These are phyloP conservation scores for Tuber indicum DNA, from an alignment of 495 filamentous ascomycete species.

Conservation along the genomic window DNA sequence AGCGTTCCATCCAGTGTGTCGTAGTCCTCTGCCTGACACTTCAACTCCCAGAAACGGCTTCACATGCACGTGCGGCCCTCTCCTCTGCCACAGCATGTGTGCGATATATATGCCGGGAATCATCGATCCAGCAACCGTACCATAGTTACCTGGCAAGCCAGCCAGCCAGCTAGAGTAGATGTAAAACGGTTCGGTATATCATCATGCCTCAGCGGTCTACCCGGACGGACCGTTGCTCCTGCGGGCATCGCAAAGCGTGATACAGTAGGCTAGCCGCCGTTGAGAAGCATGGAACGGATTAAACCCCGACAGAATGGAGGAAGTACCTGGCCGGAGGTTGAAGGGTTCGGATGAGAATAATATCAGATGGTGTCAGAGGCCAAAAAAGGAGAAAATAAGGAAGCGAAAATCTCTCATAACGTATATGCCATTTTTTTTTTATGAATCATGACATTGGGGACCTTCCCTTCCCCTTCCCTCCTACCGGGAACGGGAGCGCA, in stretches of 20 bases:
- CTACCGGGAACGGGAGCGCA: not conserved
- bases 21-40: not conserved
- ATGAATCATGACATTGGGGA: not conserved
- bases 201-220: not conserved
- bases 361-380: not conserved
- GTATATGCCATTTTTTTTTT: not conserved
- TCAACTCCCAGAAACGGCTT: not conserved
- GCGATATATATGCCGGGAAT: conserved; percentile 1
- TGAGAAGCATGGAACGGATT: not conserved
- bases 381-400: not conserved
- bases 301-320: not conserved
- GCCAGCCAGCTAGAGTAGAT: not conserved
- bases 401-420: not conserved
- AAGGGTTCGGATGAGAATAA: not conserved
- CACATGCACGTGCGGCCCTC: not conserved
- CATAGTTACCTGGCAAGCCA: not conserved
- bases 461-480: not conserved
- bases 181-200: not conserved
- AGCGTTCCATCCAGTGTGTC: not conserved
- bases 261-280: not conserved
- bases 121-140: not conserved
- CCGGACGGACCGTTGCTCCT: not conserved
- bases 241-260: not conserved
- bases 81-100: not conserved
- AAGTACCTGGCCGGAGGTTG: not conserved